Percentiles rank a stretch among this genome's conserved stretches.
These are phyloP conservation scores for Suillus ampliporus DNA, from an alignment of 768 basidiomycete species.

Conservation along the genomic window DNA sequence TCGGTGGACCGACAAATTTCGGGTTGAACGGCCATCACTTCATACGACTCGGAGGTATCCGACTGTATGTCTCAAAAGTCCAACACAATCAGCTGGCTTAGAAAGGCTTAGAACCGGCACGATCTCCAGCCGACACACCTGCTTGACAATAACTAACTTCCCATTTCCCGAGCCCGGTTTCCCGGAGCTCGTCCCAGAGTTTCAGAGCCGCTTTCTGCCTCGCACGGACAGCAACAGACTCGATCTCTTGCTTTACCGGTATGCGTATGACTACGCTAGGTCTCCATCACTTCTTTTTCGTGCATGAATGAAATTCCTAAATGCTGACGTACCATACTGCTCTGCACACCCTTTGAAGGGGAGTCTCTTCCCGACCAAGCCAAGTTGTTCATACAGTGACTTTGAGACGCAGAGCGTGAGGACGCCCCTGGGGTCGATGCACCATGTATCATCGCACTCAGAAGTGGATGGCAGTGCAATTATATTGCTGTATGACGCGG, in stretches of 20 bases:
- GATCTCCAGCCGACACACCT: constrained; percentile 22
- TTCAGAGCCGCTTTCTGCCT: constrained; percentile 48
- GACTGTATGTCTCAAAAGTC: constrained; percentile 1
- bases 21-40: constrained; percentile 24
- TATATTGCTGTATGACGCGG: constrained; percentile 37
- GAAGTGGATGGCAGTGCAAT: constrained; percentile 40
- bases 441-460: constrained; percentile 65
- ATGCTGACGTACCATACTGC: constrained; percentile 49
- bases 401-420: constrained; percentile 62
- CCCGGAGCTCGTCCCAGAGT: constrained; percentile 56
- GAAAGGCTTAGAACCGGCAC: background rate
- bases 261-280: constrained; percentile 52
- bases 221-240: constrained; percentile 41
- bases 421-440: constrained; percentile 65
- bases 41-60: background rate
- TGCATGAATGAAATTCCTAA: constrained; percentile 4
- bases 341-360: constrained; percentile 57
- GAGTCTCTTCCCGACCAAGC: constrained; percentile 59
- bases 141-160: constrained; percentile 43
- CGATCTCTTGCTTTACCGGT: constrained; percentile 46
- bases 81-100: constrained; percentile 12
- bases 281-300: constrained; percentile 11
- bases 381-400: constrained; percentile 63
- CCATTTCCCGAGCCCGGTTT: constrained; percentile 46
- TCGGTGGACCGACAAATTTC: constrained; percentile 33